Evolutionary conservation across 1,284 basidiomycete species (phyloP).

Genomic region (Fomitopsis pinicola): DNA sequence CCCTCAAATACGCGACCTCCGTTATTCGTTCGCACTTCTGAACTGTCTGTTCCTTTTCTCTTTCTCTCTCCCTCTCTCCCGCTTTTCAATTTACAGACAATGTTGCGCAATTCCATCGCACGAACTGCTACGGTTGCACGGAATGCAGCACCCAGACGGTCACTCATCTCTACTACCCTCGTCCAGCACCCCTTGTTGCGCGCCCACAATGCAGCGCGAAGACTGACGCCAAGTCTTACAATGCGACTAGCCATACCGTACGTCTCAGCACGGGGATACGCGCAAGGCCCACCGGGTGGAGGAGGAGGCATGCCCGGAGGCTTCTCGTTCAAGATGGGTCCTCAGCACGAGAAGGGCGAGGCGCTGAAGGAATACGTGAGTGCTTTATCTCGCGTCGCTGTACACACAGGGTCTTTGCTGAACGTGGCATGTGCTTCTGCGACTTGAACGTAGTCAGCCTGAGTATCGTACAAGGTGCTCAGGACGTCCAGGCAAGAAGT

Average conservation of each 20-base stretch:
- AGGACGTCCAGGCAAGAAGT: not conserved
- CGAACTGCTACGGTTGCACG: not conserved
- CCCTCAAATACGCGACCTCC: not conserved
- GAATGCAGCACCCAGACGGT: not conserved
- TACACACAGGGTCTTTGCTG: slow-evolving; percentile 4
- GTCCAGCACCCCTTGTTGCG: slow-evolving; percentile 3
- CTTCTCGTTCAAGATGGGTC: slow-evolving; percentile 50
- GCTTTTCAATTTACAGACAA: not conserved
- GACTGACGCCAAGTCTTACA: not conserved
- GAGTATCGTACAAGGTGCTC: not conserved
- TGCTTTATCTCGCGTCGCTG: slow-evolving; percentile 12
- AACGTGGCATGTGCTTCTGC: not conserved
- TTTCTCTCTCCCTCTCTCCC: not conserved
- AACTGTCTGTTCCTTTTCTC: not conserved
- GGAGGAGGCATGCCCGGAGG: slow-evolving; percentile 38
- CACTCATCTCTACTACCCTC: not conserved
- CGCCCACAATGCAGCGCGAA: not conserved
- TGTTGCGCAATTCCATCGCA: slow-evolving; percentile 1
- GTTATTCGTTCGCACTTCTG: too few relatives aligned
- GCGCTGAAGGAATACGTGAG: slow-evolving; percentile 81
- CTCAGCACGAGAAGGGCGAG: slow-evolving; percentile 69
- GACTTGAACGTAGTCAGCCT: not conserved
- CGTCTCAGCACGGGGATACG: slow-evolving; percentile 23
- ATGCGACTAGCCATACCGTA: not conserved
- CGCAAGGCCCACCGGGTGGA: slow-evolving; percentile 31